Base-by-base conservation (phyloP, 2,329 filamentous ascomycete species). In the Aspergillus piperis region DNA sequence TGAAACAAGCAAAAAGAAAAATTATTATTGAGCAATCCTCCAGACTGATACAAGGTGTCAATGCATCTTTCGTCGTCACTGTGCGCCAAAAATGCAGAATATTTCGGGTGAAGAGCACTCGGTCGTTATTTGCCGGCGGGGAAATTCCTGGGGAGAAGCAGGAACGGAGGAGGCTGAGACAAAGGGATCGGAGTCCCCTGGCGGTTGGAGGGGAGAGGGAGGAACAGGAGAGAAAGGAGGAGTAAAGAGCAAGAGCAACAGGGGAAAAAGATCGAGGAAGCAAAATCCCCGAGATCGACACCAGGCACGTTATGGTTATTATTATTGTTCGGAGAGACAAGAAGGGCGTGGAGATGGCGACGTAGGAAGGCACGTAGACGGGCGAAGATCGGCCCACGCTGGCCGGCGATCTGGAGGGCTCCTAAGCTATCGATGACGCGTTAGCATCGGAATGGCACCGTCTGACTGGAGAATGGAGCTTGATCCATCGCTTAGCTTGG, bases 361-460 rank as follows among this genome's bases (percentile, higher is more conserved):
- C 55, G 60, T 55, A 62, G 47, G 54, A 51, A 60, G 54, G 54
- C 56, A 51, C 42, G 54, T 54, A 57, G 56, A 15, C 54, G 42
- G 50, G 48, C 30, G 64, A 64, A 51, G 64, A 67, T 64, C 65
- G 63, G 59, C 62, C 60, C 64, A 66, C 59, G 49, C 53, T 49
- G 39, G 57, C 57, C 54, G 59, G 54, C 59, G 63, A 67, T 64
- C 58, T 61, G 53, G 57, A 63, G 36, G 39, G 30, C 50, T 38
- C 36, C 50, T 39, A 21, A 39, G 32, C 41, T 25, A 41, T 54
- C 60, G 62, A 64, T 66, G 63, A 66, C 63, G 63, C 63, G 63
- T 65, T 65, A 59, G 59, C 58, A 36, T 53, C 41, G 48, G 50
- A 55, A 32, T 59, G 54, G 5, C 11, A 25, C 11, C 21, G 21